These are phyloP conservation scores for Leccinum ochraceum DNA, from an alignment of 768 basidiomycete species.

Conservation along the genomic window DNA sequence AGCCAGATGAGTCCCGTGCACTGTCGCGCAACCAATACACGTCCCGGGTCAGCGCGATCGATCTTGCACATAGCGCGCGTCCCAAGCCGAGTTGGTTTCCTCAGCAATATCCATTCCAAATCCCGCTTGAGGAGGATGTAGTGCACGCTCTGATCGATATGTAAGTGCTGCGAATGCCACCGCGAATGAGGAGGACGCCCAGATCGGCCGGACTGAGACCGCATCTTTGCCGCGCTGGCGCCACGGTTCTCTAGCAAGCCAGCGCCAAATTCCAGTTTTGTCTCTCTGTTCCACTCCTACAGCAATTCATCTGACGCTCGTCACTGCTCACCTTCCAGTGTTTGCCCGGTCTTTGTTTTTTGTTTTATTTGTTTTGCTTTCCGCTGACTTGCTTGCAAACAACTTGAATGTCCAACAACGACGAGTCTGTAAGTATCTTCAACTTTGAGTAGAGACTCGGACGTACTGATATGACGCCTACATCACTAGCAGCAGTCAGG, in stretches of 20 bases:
- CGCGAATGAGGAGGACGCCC: conserved; percentile 44
- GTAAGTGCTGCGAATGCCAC: conserved; percentile 59
- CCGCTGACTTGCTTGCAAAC: no score
- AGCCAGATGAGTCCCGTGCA: no score
- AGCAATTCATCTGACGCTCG: no score
- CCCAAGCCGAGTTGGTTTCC: conserved; percentile 38
- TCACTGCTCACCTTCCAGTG: no score
- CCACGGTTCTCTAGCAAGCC: no score
- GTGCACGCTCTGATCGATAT: conserved; percentile 62
- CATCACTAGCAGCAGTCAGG: neutral
- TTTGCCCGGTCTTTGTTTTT: neutral
- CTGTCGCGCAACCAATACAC: conserved; percentile 53
- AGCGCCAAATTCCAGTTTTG: no score
- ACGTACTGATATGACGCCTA: neutral
- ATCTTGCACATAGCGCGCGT: conserved; percentile 45
- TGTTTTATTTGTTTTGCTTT: neutral
- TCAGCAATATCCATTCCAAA: no score
- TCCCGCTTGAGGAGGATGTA: conserved; percentile 76
- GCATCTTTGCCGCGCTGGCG: no score
- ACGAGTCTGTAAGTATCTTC: no score
- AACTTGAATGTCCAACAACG: neutral
- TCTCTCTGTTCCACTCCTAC: no score
- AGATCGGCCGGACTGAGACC: no score
- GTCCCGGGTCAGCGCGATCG: conserved; percentile 69
- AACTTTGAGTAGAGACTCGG: no score